These are phyloP conservation scores for Raddia guianensis DNA, from an alignment of 176 grass and related monocot genomes.

Conservation along the genomic window DNA sequence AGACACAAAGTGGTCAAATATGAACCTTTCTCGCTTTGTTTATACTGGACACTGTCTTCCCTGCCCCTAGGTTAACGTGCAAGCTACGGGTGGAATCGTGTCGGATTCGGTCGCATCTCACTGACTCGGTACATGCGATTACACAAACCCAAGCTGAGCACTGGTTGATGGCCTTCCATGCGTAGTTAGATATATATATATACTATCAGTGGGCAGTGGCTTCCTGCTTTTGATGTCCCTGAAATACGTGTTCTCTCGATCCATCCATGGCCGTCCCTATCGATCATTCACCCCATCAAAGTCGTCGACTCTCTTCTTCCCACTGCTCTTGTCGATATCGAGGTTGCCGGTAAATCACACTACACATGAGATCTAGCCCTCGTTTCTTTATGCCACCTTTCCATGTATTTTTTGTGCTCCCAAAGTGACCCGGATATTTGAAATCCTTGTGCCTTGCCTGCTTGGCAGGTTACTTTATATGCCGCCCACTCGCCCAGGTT, in stretches of 20 bases:
- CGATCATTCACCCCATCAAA: not conserved
- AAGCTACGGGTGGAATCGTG: too few relatives aligned
- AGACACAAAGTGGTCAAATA: too few relatives aligned
- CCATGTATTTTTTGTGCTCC: constrained; percentile 10
- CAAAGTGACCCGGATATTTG: not conserved
- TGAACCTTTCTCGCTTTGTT: too few relatives aligned
- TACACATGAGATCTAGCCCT: constrained; percentile 45
- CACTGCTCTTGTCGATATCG: constrained; percentile 3
- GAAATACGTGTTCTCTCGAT: constrained; percentile 19
- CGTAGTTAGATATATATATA: not conserved
- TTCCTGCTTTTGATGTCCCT: not conserved
- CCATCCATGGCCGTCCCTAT: not conserved
- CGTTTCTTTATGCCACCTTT: not conserved
- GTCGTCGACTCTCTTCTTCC: constrained; percentile 13
- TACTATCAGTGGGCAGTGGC: too few relatives aligned
- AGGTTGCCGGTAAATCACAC: constrained; percentile 38
- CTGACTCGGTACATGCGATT: too few relatives aligned
- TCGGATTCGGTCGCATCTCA: too few relatives aligned
- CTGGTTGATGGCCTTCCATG: not conserved
- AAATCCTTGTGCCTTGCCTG: not conserved
- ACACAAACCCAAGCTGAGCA: too few relatives aligned
- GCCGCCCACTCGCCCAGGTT: not conserved
- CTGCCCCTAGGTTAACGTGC: too few relatives aligned
- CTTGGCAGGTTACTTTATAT: not conserved
- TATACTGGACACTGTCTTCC: too few relatives aligned